Conservation (phyloP, 1,284 basidiomycete species). For the Cutaneotrichosporon daszewskae region DNA sequence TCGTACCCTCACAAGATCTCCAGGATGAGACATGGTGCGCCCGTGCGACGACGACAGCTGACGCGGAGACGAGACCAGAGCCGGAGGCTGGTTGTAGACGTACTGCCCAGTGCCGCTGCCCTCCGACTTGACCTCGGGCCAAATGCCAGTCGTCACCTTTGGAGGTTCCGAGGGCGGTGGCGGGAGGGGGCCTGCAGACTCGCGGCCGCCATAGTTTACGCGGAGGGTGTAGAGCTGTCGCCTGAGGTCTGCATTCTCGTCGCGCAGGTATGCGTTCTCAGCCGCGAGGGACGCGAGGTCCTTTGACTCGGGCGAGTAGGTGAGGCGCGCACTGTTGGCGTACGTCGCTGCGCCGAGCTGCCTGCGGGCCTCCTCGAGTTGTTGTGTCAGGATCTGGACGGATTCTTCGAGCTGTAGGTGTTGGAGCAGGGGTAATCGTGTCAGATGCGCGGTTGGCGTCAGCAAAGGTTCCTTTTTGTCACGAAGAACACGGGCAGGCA, state of each 20-base stretch:
- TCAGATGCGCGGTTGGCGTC: too few relatives aligned
- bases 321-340: slow-evolving; percentile 13
- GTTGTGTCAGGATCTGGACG: slow-evolving; percentile 31
- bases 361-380: slow-evolving; percentile 40
- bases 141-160: slow-evolving; percentile 11
- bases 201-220: slow-evolving; percentile 11
- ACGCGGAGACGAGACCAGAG: slow-evolving; percentile 13
- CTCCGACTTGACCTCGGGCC: slow-evolving; percentile 16
- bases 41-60: slow-evolving; percentile 11
- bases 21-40: slow-evolving; percentile 19
- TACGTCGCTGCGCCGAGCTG: slow-evolving; percentile 34
- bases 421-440: slow-evolving; percentile 1
- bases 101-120: slow-evolving; percentile 10
- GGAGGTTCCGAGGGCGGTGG: slow-evolving; percentile 6
- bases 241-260: slow-evolving; percentile 40
- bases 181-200: slow-evolving; percentile 5
- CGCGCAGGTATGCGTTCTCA: slow-evolving; percentile 39
- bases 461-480: too few relatives aligned
- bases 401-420: slow-evolving; percentile 36
- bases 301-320: slow-evolving; percentile 28
- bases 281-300: slow-evolving; percentile 31
- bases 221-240: slow-evolving; percentile 35
- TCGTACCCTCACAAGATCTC: slow-evolving; percentile 16
- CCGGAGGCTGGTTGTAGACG: slow-evolving; percentile 6
- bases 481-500: too few relatives aligned